Evolutionary conservation across 495 filamentous ascomycete genomes (phyloP).

Genomic region (Trichoderma orchidacearum): DNA sequence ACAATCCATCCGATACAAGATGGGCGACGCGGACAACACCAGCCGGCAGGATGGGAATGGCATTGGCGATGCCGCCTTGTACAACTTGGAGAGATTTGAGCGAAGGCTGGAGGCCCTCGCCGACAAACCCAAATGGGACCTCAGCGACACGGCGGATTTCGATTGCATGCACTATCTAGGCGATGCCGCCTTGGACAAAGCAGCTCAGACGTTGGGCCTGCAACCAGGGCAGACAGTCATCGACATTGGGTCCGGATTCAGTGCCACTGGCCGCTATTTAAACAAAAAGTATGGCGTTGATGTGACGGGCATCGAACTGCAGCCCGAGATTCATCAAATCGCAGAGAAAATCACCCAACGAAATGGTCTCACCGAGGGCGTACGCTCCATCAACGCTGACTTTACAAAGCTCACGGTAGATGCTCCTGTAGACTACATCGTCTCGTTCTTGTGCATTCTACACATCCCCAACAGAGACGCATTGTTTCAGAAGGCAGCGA

Average conservation of each 20-base stretch:
- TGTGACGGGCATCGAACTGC: conserved; percentile 5
- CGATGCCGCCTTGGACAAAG: conserved; percentile 3
- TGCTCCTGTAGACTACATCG: background rate
- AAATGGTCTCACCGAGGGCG: background rate
- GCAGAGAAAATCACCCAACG: conserved; percentile 4
- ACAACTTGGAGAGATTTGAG: conserved; percentile 2
- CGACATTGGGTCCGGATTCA: conserved; percentile 5
- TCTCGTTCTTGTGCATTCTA: conserved; percentile 6
- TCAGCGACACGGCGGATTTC: conserved; percentile 4
- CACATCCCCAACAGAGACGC: conserved; percentile 3
- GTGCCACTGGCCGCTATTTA: conserved; percentile 6
- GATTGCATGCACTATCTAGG: conserved; percentile 8
- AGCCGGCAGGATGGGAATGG: background rate
- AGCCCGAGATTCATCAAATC: conserved; percentile 5
- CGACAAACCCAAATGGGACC: conserved; percentile 4
- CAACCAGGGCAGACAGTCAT: conserved; percentile 1
- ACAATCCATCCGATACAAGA: background rate
- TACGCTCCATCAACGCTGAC: conserved; percentile 4
- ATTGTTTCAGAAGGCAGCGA: conserved; percentile 3
- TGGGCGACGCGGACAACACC: background rate
- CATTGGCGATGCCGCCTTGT: background rate
- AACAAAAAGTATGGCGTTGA: conserved; percentile 1
- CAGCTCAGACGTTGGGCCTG: background rate
- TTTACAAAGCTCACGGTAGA: background rate
- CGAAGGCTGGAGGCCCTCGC: background rate